Conservation (phyloP, 2,329 filamentous ascomycete species). For the Alternaria arbusti region DNA sequence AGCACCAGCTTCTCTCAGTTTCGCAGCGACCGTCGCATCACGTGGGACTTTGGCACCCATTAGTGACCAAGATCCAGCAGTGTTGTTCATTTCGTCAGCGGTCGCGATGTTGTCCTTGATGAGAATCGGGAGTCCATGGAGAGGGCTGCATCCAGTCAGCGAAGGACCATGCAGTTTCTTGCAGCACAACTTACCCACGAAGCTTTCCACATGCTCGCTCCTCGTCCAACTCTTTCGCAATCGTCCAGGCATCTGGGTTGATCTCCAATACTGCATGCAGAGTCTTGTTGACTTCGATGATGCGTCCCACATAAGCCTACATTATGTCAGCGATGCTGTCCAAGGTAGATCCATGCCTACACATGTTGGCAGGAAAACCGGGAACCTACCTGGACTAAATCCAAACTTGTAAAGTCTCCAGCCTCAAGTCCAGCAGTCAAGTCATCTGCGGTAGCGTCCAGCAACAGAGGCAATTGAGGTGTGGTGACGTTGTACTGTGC, state of each 20-base stretch:
- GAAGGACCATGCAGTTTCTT: neutral
- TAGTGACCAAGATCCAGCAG: constrained; percentile 68
- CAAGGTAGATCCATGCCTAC: neutral
- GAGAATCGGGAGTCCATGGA: constrained; percentile 70
- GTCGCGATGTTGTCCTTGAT: constrained; percentile 74
- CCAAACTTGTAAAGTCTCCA: constrained; percentile 62
- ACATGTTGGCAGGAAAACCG: neutral
- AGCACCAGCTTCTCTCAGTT: constrained; percentile 66
- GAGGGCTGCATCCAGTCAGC: constrained; percentile 48
- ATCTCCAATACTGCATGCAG: constrained; percentile 61
- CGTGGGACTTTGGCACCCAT: constrained; percentile 62
- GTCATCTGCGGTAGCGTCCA: constrained; percentile 61
- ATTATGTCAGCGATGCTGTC: constrained; percentile 1
- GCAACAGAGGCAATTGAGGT: constrained; percentile 47
- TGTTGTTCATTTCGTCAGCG: constrained; percentile 67
- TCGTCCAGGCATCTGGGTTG: constrained; percentile 61
- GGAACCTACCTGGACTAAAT: constrained; percentile 54
- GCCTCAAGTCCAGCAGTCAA: constrained; percentile 57
- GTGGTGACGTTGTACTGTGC: constrained; percentile 18
- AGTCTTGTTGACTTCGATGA: constrained; percentile 60
- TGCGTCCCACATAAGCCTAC: constrained; percentile 59
- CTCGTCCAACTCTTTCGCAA: constrained; percentile 57
- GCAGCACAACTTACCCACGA: constrained; percentile 49
- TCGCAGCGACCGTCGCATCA: constrained; percentile 66
- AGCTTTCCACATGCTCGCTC: constrained; percentile 56